These are phyloP conservation scores for Hebeloma cylindrosporum DNA, from an alignment of 768 basidiomycete species.

Conservation along the genomic window DNA sequence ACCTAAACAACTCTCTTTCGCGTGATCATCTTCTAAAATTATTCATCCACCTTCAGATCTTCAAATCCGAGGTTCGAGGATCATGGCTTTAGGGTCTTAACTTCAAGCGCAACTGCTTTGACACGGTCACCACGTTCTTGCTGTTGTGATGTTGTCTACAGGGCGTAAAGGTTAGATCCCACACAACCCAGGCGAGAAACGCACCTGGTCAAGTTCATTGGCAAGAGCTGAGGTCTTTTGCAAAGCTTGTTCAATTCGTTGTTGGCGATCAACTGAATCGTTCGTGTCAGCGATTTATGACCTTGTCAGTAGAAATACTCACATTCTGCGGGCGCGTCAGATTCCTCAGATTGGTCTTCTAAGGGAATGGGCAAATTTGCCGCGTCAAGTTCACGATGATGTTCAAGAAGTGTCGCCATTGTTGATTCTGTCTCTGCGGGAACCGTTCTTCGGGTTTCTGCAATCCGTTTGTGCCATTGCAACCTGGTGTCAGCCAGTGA, in stretches of 20 bases:
- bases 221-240: conserved; percentile 41
- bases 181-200: conserved; percentile 16
- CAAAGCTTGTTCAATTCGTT: conserved; percentile 28
- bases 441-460: conserved; percentile 60
- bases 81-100: conserved; percentile 52
- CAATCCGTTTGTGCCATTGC: conserved; percentile 72
- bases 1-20: not conserved
- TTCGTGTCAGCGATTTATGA: not conserved
- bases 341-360: conserved; percentile 20
- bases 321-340: conserved; percentile 13
- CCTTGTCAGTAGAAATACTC: no score
- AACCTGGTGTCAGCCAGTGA: conserved; percentile 72
- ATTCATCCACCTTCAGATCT: no score
- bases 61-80: conserved; percentile 2
- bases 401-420: conserved; percentile 30
- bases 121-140: conserved; percentile 50
- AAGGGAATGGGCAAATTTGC: conserved; percentile 15
- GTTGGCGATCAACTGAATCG: conserved; percentile 14
- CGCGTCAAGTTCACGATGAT: conserved; percentile 31
- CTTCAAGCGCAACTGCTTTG: conserved; percentile 44
- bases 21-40: not conserved
- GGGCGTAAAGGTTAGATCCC: not conserved
- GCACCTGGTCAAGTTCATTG: conserved; percentile 54
- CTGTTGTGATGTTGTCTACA: conserved; percentile 32
- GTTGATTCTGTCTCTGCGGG: conserved; percentile 53